These are phyloP conservation scores for Osmanthus fragrans DNA, from an alignment of 257 asterid genomes.

Conservation along the genomic window DNA sequence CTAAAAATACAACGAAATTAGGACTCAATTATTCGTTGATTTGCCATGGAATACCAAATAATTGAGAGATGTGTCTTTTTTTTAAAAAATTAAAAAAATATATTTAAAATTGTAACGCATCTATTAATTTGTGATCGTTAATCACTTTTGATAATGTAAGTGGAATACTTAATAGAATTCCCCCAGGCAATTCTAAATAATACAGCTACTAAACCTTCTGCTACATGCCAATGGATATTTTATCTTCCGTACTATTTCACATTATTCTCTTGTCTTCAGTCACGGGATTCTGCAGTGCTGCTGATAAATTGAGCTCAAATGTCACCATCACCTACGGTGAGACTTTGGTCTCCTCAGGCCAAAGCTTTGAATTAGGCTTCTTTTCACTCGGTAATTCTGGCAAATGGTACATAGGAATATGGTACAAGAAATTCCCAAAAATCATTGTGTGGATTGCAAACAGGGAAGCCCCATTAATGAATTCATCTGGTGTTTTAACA, in stretches of 20 bases:
- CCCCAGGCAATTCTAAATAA: too few relatives aligned
- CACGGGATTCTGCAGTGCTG: not conserved
- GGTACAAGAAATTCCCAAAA: not conserved
- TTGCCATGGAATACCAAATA: too few relatives aligned
- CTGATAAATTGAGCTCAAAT: not conserved
- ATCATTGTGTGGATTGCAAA: not conserved
- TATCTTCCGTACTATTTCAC: not conserved
- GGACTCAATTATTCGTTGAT: too few relatives aligned
- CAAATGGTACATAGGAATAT: not conserved
- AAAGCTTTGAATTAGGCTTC: conserved; percentile 9
- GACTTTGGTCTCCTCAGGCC: conserved; percentile 17
- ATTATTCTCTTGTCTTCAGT: too few relatives aligned
- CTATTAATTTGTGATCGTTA: too few relatives aligned
- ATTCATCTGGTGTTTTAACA: not conserved
- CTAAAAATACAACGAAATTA: too few relatives aligned
- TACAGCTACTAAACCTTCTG: too few relatives aligned
- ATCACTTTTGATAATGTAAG: too few relatives aligned
- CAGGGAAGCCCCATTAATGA: not conserved
- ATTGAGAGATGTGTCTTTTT: too few relatives aligned
- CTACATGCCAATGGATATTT: not conserved
- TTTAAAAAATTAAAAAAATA: too few relatives aligned
- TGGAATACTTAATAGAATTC: too few relatives aligned
- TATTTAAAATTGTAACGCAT: too few relatives aligned
- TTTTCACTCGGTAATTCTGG: conserved; percentile 4
- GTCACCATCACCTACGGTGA: not conserved